phyloP scores from a whole-genome alignment of 305 asterid genomes.

The Fraxinus angustifolia region DNA sequence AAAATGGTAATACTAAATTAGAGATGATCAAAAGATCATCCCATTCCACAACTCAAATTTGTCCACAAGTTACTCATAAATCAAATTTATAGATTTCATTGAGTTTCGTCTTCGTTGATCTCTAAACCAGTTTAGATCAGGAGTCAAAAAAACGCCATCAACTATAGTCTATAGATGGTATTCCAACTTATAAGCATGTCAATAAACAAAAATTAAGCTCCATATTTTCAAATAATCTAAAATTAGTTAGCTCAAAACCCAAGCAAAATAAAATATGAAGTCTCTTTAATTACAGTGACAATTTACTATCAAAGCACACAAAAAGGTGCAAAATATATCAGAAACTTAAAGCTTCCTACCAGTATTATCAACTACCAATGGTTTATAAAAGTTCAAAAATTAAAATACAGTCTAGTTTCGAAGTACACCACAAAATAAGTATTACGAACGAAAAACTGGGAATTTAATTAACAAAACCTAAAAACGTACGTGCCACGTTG shows the following conservation, averaged over 20 bases:
- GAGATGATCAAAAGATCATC: not conserved
- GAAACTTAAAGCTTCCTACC: not conserved
- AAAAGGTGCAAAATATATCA: not conserved
- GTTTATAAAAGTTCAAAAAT: not conserved
- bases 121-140: not conserved
- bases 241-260: not conserved
- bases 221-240: not conserved
- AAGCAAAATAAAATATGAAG: not conserved
- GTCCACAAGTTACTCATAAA: not conserved
- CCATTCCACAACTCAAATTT: not conserved
- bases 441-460: not conserved
- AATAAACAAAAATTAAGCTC: not conserved
- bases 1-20: not conserved
- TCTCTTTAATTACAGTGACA: not conserved
- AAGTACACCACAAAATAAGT: not conserved
- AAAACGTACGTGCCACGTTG: conserved; percentile 70
- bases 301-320: not conserved
- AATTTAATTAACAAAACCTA: not conserved
- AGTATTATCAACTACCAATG: not conserved
- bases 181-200: not conserved
- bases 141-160: not conserved
- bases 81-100: not conserved
- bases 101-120: not conserved
- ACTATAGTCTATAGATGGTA: not conserved
- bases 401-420: not conserved